phyloP scores from a whole-genome alignment of 2,329 filamentous ascomycete species.

The Aspergillus pseudoterreus region DNA sequence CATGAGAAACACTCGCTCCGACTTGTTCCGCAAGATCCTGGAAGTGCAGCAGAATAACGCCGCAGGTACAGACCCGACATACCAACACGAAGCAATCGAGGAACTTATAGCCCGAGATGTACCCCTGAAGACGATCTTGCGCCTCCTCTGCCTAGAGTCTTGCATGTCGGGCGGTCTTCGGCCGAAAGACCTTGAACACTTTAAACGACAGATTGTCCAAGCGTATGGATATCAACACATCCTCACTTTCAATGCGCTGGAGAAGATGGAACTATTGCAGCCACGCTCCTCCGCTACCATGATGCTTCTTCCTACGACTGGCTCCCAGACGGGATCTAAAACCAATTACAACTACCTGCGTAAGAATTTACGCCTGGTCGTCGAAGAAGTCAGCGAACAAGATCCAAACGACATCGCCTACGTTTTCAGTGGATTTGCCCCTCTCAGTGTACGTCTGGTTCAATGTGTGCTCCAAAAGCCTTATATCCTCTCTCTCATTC shows the following conservation, averaged over 20 bases:
- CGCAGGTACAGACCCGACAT: conserved; percentile 81
- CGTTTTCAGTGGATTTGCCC: conserved; percentile 95
- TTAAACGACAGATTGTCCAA: conserved; percentile 82
- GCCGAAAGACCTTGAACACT: conserved; percentile 81
- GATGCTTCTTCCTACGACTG: conserved; percentile 74
- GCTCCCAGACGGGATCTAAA: conserved; percentile 61
- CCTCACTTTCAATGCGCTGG: conserved; percentile 79
- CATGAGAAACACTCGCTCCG: conserved; percentile 84
- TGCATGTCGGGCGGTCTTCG: conserved; percentile 86
- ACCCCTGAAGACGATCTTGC: conserved; percentile 74
- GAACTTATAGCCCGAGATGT: conserved; percentile 89
- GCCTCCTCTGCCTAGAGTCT: conserved; percentile 86
- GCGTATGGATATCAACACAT: conserved; percentile 95
- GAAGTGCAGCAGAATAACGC: conserved; percentile 96
- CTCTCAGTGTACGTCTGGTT: conserved; percentile 82
- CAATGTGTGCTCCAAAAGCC: conserved; percentile 92
- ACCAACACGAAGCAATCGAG: conserved; percentile 85
- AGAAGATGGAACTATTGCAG: conserved; percentile 83
- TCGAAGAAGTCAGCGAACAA: conserved; percentile 94
- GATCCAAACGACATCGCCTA: conserved; percentile 96
- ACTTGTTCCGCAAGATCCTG: conserved; percentile 80
- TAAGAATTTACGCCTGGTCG: conserved; percentile 80
- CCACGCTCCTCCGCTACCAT: conserved; percentile 72
- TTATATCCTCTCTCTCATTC: conserved; percentile 68
- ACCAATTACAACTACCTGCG: conserved; percentile 89